Conservation (phyloP, 2,329 filamentous ascomycete genomes). For the Zarea fungicola region DNA sequence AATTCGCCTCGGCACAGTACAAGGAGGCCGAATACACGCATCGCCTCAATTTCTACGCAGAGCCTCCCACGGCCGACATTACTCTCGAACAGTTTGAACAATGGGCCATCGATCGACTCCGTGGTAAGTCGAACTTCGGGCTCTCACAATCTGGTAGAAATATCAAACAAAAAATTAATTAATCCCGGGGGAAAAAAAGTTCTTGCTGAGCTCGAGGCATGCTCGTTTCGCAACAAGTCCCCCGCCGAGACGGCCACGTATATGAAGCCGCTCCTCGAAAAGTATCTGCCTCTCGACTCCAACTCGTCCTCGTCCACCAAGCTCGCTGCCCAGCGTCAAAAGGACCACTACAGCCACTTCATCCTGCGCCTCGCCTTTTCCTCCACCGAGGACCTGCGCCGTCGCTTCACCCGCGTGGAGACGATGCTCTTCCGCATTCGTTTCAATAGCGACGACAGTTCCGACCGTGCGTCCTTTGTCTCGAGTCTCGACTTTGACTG, state of each 20-base stretch:
- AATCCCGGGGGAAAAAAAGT: slow-evolving; percentile 56
- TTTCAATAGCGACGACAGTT: slow-evolving; percentile 68
- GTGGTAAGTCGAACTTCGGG: slow-evolving; percentile 48
- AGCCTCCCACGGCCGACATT: slow-evolving; percentile 87
- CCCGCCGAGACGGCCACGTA: slow-evolving; percentile 75
- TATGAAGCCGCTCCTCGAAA: slow-evolving; percentile 81
- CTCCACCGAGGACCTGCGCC: slow-evolving; percentile 81
- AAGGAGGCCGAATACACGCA: slow-evolving; percentile 75
- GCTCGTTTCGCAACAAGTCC: slow-evolving; percentile 87
- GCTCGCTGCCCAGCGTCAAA: slow-evolving; percentile 71
- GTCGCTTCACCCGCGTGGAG: slow-evolving; percentile 81
- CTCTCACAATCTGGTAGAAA: no score
- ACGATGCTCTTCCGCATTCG: slow-evolving; percentile 83
- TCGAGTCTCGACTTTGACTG: slow-evolving; percentile 73
- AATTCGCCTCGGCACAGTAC: slow-evolving; percentile 74
- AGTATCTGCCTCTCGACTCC: slow-evolving; percentile 74
- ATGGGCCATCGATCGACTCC: slow-evolving; percentile 91
- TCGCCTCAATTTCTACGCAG: slow-evolving; percentile 86
- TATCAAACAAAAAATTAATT: not conserved
- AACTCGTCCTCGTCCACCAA: slow-evolving; percentile 60
- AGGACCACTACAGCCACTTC: slow-evolving; percentile 97
- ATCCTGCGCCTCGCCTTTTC: slow-evolving; percentile 92
- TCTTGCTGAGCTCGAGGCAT: slow-evolving; percentile 84
- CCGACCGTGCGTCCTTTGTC: slow-evolving; percentile 73
- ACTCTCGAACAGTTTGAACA: slow-evolving; percentile 97